Base-by-base conservation (phyloP, 495 filamentous ascomycete species). In the Lepidopterella palustris region DNA sequence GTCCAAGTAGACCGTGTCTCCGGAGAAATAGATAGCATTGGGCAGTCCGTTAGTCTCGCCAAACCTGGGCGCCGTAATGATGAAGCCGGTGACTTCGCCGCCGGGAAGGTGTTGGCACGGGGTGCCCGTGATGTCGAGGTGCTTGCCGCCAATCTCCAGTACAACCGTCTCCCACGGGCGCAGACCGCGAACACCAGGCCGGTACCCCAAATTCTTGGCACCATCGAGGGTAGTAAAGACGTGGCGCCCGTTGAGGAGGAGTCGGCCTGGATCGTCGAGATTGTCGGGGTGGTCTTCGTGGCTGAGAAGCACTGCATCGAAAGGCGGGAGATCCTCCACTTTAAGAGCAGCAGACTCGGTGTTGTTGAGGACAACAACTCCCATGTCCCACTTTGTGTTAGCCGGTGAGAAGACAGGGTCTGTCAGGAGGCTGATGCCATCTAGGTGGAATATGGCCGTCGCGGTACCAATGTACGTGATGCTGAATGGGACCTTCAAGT, bases 221-320 rank as follows among this genome's bases (percentile, higher is more conserved):
- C 55, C 55, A 25, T 81, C 78, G 0, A 71, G 28, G 0, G 80
- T 83, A 0, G 80, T 82, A 15, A 83, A 68, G 9, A 82, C 78
- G 4, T 53, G 66, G 8, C 77, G 76, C 5, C 78, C 79, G 51
- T 82, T 68, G 25, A 83, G 73, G 0, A 80, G 68, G 3, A 58
- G 13, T 4, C 55, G 55, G 39, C 55, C 55, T 5, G 49, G 15
- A 1, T 71, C 69, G 32, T 83, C 79, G 0, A 83, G 72, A 60
- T 81, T 83, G 57, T 82, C 79, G 0, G 72, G 71, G 56, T 83
- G 79, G 63, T 82, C 79, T 68, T 82, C 80, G 57, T 83, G 79
- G 65, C 76, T 78, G 13, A 83, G 72, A 5, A 83, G 70, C 2
- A 83, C 66, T 11, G 74, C 77, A 28, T 81, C 79, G 59, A 82